phyloP scores from a whole-genome alignment of 305 asterid species.

The Fraxinus nigra region DNA sequence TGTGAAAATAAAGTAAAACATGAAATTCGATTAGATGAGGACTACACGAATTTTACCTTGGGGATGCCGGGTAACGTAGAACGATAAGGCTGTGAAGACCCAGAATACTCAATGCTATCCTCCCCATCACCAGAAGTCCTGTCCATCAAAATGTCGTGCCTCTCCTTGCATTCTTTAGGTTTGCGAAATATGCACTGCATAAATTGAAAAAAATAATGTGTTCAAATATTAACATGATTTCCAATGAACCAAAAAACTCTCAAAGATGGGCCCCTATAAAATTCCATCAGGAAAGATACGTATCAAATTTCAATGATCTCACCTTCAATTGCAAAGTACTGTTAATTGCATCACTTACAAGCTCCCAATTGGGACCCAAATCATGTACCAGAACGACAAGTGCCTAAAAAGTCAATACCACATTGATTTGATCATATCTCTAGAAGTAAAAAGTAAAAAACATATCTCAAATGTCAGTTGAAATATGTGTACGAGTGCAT shows the following conservation, averaged over 20 bases:
- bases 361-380: slow-evolving; percentile 92
- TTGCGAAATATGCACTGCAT: slow-evolving; percentile 72
- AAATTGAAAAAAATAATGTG: slow-evolving; percentile 9
- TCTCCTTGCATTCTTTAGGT: slow-evolving; percentile 83
- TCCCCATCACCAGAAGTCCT: slow-evolving; percentile 72
- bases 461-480: neutral
- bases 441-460: slow-evolving; percentile 10
- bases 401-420: slow-evolving; percentile 39
- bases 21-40: slow-evolving; percentile 14
- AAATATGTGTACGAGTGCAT: neutral
- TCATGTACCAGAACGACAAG: slow-evolving; percentile 84
- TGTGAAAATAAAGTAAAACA: neutral
- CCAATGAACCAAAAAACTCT: slow-evolving; percentile 12
- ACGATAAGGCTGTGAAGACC: slow-evolving; percentile 77
- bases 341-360: slow-evolving; percentile 77
- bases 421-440: slow-evolving; percentile 15
- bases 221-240: slow-evolving; percentile 15
- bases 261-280: slow-evolving; percentile 14
- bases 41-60: slow-evolving; percentile 38
- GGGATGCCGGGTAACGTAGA: slow-evolving; percentile 88
- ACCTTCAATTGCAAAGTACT: slow-evolving; percentile 74
- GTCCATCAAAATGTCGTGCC: slow-evolving; percentile 67
- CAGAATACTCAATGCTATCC: slow-evolving; percentile 83
- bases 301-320: slow-evolving; percentile 13
- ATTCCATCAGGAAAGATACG: slow-evolving; percentile 12